Conservation (phyloP, 2,329 filamentous ascomycete species). For the Fusarium chlamydosporum region DNA sequence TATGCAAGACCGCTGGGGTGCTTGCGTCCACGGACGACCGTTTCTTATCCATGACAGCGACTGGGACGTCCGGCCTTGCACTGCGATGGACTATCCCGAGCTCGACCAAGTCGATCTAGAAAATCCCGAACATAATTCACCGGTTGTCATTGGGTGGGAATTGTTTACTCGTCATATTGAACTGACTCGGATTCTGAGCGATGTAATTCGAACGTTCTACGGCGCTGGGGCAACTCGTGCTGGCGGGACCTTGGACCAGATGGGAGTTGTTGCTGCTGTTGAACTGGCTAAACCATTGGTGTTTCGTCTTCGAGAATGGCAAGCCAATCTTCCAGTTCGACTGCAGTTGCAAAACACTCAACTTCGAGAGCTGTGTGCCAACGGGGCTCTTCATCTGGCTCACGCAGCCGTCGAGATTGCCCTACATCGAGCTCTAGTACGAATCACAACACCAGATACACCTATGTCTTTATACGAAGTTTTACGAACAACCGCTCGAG, state of each 20-base stretch:
- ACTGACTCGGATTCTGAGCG: constrained; percentile 65
- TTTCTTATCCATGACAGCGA: constrained; percentile 67
- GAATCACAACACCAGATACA: constrained; percentile 57
- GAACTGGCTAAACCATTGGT: constrained; percentile 55
- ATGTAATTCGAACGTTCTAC: constrained; percentile 66
- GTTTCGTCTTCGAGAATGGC: constrained; percentile 60
- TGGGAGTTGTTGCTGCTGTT: constrained; percentile 54
- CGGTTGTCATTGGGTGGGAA: constrained; percentile 61
- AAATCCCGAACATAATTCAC: constrained; percentile 57
- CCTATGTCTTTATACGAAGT: constrained; percentile 52
- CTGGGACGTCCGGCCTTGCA: constrained; percentile 65
- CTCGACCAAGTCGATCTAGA: constrained; percentile 54
- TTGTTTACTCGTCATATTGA: constrained; percentile 66
- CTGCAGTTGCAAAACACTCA: constrained; percentile 61
- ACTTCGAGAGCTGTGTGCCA: constrained; percentile 59
- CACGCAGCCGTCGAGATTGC: constrained; percentile 67
- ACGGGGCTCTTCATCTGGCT: constrained; percentile 64
- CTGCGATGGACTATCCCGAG: constrained; percentile 58
- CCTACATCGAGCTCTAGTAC: constrained; percentile 64
- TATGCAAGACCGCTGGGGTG: constrained; percentile 75
- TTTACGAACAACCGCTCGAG: constrained; percentile 57
- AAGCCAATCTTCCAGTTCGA: constrained; percentile 60
- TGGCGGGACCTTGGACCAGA: constrained; percentile 52
- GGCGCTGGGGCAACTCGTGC: constrained; percentile 54
- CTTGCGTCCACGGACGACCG: constrained; percentile 69